Conservation (phyloP, 2,329 filamentous ascomycete species). For the Fusarium drepaniforme region DNA sequence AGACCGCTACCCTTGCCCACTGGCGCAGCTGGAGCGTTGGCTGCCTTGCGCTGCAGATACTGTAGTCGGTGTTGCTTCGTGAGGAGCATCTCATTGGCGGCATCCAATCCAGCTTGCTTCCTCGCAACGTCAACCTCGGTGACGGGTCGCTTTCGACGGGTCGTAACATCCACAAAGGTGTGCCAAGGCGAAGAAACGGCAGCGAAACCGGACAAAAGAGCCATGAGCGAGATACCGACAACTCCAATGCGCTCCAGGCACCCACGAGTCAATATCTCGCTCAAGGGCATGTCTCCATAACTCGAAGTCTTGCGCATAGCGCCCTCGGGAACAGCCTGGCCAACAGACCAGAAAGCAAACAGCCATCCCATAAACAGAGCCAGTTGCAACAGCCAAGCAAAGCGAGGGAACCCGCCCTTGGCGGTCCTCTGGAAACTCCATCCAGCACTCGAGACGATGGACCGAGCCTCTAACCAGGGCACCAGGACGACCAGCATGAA, state of each 20-base stretch:
- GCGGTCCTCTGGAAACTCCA: conserved; percentile 71
- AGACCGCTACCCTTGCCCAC: conserved; percentile 62
- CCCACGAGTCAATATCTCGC: conserved; percentile 60
- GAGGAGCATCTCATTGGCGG: conserved; percentile 82
- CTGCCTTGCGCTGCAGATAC: conserved; percentile 73
- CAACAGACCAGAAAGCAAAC: conserved; percentile 81
- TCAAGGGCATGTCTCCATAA: conserved; percentile 46
- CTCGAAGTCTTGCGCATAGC: conserved; percentile 38
- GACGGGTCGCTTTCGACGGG: conserved; percentile 65
- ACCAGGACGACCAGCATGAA: conserved; percentile 80
- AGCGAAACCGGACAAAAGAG: conserved; percentile 87
- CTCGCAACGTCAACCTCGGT: conserved; percentile 81
- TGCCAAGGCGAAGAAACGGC: conserved; percentile 92
- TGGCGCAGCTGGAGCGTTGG: conserved; percentile 45
- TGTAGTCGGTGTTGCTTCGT: conserved; percentile 81
- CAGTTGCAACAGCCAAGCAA: conserved; percentile 74
- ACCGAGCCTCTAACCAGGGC: conserved; percentile 83
- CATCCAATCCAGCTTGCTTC: conserved; percentile 83
- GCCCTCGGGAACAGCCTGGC: conserved; percentile 67
- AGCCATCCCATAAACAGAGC: conserved; percentile 77
- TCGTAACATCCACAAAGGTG: conserved; percentile 75
- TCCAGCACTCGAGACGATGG: conserved; percentile 67
- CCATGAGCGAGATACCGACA: conserved; percentile 89
- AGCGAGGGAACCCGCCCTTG: conserved; percentile 66
- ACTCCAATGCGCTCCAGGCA: conserved; percentile 81